phyloP scores from a whole-genome alignment of 192 early-diverging fungal species.

The Dispira simplex region DNA sequence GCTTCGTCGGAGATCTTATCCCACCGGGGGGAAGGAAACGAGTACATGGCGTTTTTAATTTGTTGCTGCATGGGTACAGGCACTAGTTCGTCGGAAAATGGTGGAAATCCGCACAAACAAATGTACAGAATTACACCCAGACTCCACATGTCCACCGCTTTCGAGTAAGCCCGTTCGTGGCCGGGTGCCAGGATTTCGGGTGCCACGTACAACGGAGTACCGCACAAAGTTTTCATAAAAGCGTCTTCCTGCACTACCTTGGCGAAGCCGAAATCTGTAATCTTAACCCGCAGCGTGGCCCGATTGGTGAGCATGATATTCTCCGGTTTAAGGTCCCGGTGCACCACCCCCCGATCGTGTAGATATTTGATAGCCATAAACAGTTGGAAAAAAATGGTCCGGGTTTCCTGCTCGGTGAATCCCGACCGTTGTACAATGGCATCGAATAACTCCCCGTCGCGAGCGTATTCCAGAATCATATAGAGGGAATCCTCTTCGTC shows the following conservation, averaged over 20 bases:
- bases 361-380: slow-evolving; percentile 59
- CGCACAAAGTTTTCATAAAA: slow-evolving; percentile 66
- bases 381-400: slow-evolving; percentile 64
- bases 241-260: slow-evolving; percentile 53
- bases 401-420: slow-evolving; percentile 61
- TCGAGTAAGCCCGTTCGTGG: slow-evolving; percentile 46
- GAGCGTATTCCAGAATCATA: slow-evolving; percentile 38
- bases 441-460: slow-evolving; percentile 88
- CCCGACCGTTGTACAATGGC: slow-evolving; percentile 63
- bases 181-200: slow-evolving; percentile 69
- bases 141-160: slow-evolving; percentile 85
- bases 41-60: slow-evolving; percentile 48
- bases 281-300: slow-evolving; percentile 53
- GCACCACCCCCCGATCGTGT: slow-evolving; percentile 48
- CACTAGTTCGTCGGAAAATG: slow-evolving; percentile 53
- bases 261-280: slow-evolving; percentile 92
- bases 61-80: slow-evolving; percentile 44
- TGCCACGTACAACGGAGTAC: slow-evolving; percentile 81
- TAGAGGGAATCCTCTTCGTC: slow-evolving; percentile 28
- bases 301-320: slow-evolving; percentile 50
- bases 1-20: slow-evolving; percentile 45
- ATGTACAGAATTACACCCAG: slow-evolving; percentile 91
- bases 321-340: slow-evolving; percentile 72
- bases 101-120: slow-evolving; percentile 75
- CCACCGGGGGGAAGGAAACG: slow-evolving; percentile 72